Evolutionary conservation across 139 green algal genomes (phyloP), one percentile per base, ranked within the genome.

Genomic region (Deuterostichococcus epilithicus): DNA sequence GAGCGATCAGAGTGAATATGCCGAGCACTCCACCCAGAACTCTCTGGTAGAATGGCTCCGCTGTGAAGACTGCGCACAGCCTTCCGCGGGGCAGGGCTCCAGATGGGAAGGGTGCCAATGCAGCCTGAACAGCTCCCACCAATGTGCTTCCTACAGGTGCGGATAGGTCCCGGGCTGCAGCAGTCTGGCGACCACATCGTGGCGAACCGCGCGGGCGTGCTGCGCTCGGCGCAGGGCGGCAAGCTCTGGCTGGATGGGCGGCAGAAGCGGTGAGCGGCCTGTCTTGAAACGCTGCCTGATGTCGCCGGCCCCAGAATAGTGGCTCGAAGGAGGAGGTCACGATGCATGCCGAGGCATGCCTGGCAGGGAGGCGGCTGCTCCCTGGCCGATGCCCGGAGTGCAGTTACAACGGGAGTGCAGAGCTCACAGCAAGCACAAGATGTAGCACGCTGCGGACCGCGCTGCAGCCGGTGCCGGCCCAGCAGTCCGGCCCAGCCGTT

Each of bases 181-280:
- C 65, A 83, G 15, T 83, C 89, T 18, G 88, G 84, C 30, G 70
- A 71, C 0, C 32, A 26, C 35, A 58, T 97, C 5, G n/a, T 82
- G 15, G 85, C 88, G 23, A 77, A 70, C 25, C 89, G 89, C 37
- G 76, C 83, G 36, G 93, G 92, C 28, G 34, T 93, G 3, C 70
- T 94, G 34, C 78, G 76, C 67, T 84, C 90, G 66, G 87, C 86
- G 10, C 87, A 85, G 32, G 70, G 32, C 26, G 85, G 86, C 5
- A 90, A 92, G 73, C 69, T 95, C 3, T 97, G 91, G 88, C 75
- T 97, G 2, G 85, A 93, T 69, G 76, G 82, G 4, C 76, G 83
- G 28, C 90, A 94, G 44, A 93, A 92, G 70, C 72, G 89, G 90
- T 94, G 71, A 52, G 80, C n/a, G n/a, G n/a, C n/a, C n/a, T n/a